A percentile compares a stretch with the other conserved stretches of the same genome.
phyloP scores from a whole-genome alignment of 2,329 filamentous ascomycete species.

The Arthrobotrys iridis region DNA sequence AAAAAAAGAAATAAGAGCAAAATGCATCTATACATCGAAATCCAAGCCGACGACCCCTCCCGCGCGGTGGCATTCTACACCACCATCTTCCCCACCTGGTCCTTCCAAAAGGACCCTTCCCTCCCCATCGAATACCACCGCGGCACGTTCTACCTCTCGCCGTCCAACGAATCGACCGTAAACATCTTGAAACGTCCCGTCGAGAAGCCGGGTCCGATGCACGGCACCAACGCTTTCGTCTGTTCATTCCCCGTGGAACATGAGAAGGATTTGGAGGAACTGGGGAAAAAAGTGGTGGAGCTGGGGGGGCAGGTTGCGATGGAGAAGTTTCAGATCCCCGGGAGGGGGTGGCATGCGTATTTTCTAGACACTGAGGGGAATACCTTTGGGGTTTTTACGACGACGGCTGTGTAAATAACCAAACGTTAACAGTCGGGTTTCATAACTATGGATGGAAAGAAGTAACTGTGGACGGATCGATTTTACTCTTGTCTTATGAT shows the following conservation, averaged over 20 bases:
- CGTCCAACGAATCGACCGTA: background rate
- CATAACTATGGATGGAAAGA: too few relatives aligned
- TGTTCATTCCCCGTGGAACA: constrained; percentile 46
- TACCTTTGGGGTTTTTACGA: constrained; percentile 52
- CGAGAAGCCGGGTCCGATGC: background rate
- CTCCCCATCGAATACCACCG: constrained; percentile 47
- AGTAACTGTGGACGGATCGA: too few relatives aligned
- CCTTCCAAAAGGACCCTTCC: constrained; percentile 13
- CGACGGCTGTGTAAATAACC: background rate
- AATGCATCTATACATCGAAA: constrained; percentile 52
- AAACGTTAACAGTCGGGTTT: too few relatives aligned
- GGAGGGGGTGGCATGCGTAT: constrained; percentile 51
- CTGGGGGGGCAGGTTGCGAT: constrained; percentile 35
- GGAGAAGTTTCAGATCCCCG: constrained; percentile 35
- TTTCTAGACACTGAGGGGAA: constrained; percentile 53
- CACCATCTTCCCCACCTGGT: constrained; percentile 64
- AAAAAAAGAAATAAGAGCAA: background rate
- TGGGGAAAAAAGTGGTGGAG: constrained; percentile 31
- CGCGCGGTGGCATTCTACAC: constrained; percentile 74
- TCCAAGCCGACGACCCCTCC: constrained; percentile 37
- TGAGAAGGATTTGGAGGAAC: constrained; percentile 24
- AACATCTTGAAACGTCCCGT: constrained; percentile 47
- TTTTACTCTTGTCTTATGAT: too few relatives aligned
- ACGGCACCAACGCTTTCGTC: constrained; percentile 47
- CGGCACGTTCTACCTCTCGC: constrained; percentile 14